phyloP scores from a whole-genome alignment of 768 basidiomycete species.

The Dictyophora rubrovolvata region DNA sequence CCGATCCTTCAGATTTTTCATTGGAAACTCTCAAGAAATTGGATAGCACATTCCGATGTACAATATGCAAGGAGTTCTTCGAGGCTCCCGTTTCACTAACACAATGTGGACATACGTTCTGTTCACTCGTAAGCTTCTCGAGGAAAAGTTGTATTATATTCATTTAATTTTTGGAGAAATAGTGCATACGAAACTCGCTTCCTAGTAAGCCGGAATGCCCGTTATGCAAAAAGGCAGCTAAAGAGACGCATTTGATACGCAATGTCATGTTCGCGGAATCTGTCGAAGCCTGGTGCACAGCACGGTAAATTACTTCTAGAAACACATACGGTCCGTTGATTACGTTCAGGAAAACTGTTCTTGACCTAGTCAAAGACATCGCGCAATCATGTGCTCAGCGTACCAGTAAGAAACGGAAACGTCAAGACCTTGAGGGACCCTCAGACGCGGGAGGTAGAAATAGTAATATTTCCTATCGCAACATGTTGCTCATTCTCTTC shows the following conservation, averaged over 20 bases:
- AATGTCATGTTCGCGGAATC: slow-evolving; percentile 64
- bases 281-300: slow-evolving; percentile 58
- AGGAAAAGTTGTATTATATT: background rate
- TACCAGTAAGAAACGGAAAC: too few relatives aligned
- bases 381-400: background rate
- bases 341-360: slow-evolving; percentile 30
- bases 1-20: slow-evolving; percentile 67
- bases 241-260: slow-evolving; percentile 54
- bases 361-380: slow-evolving; percentile 29
- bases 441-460: too few relatives aligned
- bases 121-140: slow-evolving; percentile 49
- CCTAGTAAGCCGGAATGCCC: slow-evolving; percentile 60
- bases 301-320: slow-evolving; percentile 40
- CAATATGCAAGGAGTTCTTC: slow-evolving; percentile 67
- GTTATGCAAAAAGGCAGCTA: slow-evolving; percentile 41
- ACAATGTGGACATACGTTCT: slow-evolving; percentile 72
- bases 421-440: too few relatives aligned
- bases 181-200: slow-evolving; percentile 37
- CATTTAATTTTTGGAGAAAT: background rate
- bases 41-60: slow-evolving; percentile 59
- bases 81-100: slow-evolving; percentile 60
- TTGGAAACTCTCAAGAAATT: slow-evolving; percentile 37
- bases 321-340: background rate
- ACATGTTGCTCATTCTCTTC: too few relatives aligned
- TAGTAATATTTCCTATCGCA: too few relatives aligned